Percentiles rank a stretch among this genome's conserved stretches.
Conservation (phyloP, 192 early-diverging fungal species). For the Podila clonocystis region DNA sequence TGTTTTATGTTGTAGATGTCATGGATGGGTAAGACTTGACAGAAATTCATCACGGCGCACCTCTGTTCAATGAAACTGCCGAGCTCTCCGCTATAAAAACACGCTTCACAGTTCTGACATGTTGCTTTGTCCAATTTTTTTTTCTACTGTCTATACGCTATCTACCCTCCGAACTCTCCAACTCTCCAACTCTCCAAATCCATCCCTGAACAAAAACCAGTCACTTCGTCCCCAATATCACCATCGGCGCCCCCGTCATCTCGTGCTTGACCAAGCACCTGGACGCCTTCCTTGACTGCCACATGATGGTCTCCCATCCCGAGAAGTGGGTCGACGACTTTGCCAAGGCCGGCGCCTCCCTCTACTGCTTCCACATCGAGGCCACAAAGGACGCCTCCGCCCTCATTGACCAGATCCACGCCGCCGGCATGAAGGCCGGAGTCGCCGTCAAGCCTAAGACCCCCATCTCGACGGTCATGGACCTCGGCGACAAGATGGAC, state of each 20-base stretch:
- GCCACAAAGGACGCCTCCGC: constrained; percentile 78
- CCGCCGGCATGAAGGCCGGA: constrained; percentile 90
- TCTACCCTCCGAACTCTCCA: too few species aligned
- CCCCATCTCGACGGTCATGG: constrained; percentile 66
- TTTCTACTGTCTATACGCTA: too few species aligned
- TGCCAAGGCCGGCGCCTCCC: constrained; percentile 86
- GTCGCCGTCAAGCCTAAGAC: constrained; percentile 94
- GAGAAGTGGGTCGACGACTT: constrained; percentile 94
- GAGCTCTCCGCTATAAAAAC: too few species aligned
- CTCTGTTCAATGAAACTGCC: too few species aligned
- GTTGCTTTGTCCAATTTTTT: background rate
- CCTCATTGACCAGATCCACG: constrained; percentile 85
- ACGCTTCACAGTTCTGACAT: too few species aligned
- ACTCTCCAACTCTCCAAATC: background rate
- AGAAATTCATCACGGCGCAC: too few species aligned
- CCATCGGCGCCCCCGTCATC: constrained; percentile 94
- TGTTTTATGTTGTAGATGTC: constrained; percentile 68
- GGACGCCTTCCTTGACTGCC: constrained; percentile 84
- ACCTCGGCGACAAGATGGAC: constrained; percentile 73
- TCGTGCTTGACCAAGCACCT: constrained; percentile 87
- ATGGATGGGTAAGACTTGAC: constrained; percentile 84
- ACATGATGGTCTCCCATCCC: constrained; percentile 70
- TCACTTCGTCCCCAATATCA: constrained; percentile 98
- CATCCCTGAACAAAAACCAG: constrained; percentile 54
- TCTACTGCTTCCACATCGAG: constrained; percentile 95